Evolutionary conservation across 441 rosid species (phyloP).

Genomic region (Capsella rubella): DNA sequence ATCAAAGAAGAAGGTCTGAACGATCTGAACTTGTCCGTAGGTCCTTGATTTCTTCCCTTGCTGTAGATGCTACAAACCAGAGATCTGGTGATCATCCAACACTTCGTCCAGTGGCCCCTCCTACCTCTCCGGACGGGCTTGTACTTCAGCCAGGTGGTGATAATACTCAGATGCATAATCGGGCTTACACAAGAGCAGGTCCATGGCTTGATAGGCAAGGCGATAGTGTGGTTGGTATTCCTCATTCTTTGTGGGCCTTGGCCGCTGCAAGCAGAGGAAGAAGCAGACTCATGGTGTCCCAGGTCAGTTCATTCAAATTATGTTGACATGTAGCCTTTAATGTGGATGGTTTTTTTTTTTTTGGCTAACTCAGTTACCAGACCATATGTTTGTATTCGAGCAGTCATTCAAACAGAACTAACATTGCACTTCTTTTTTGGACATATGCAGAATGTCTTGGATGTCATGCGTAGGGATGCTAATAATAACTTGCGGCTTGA

Average conservation of each 20-base stretch:
- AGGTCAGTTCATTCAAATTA: constrained; percentile 56
- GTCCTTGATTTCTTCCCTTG: constrained; percentile 64
- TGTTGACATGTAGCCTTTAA: constrained; percentile 10
- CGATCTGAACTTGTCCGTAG: constrained; percentile 77
- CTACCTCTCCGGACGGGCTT: constrained; percentile 59
- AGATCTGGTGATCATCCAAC: constrained; percentile 46
- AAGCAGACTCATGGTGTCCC: constrained; percentile 75
- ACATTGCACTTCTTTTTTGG: constrained; percentile 36
- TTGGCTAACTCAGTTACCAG: not conserved
- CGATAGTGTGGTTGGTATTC: constrained; percentile 61
- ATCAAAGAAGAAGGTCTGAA: constrained; percentile 59
- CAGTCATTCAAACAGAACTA: constrained; percentile 35
- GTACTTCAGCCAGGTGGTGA: constrained; percentile 61
- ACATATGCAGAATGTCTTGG: constrained; percentile 90
- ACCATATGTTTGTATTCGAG: not conserved
- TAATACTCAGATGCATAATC: constrained; percentile 57
- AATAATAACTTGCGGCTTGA: constrained; percentile 66
- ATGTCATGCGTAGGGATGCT: constrained; percentile 80
- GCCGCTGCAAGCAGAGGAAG: constrained; percentile 80
- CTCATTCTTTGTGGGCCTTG: constrained; percentile 64
- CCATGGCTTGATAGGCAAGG: constrained; percentile 60
- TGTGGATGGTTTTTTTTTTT: constrained; percentile 18
- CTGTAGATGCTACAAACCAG: constrained; percentile 51
- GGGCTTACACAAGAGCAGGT: constrained; percentile 63
- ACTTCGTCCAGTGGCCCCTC: constrained; percentile 49